Evolutionary conservation across 2,329 filamentous ascomycete genomes (phyloP), one percentile per base, ranked within the genome.

Genomic region (Amylocarpus encephaloides): DNA sequence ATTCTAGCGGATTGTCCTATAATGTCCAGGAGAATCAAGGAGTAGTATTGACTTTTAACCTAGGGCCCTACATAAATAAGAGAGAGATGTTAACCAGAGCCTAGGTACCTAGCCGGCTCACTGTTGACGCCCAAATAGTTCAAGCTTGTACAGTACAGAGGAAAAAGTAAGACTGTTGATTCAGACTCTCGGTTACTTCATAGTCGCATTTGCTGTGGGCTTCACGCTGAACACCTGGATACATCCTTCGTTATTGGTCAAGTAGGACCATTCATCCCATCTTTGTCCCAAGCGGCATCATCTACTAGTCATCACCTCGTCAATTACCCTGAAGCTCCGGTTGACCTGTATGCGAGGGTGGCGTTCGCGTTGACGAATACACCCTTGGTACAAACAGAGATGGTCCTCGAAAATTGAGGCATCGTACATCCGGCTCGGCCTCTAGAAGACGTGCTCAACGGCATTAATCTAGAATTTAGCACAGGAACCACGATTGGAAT

Each of bases 371-470:
- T 26, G 22, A 26, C 22, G 22, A 26, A 26, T 26, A 26, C 22
- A 26, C 22, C 22, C 22, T 26, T 26, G 22, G 22, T 26, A 4
- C 22, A 26, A 26, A 26, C 22, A 26, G 7, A 26, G 22, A 26
- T 26, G 7, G 4, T 7, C 7, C 77, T 98, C 40, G 80, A 83
- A 59, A 78, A 88, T 59, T 77, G 97, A 64, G 93, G 88, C 67
- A 91, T 95, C 68, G 92, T 96, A 60, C 97, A 98, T 62, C 93
- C 93, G 3, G 95, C 90, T 5, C 81, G 93, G 11, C 88, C 91
- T 0, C 91, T 96, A 62, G 90, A 95, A 3, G 80, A 83, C 1
- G 87, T 97, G 35, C 92, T 97, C 83, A 75, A 93, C 38, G 82
- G 85, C 56, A 87, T 97, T 50, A 86, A 75, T 50, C 78, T 98